Evolutionary conservation across 1,284 basidiomycete genomes (phyloP).

Genomic region (Apiotrichum brassicae): DNA sequence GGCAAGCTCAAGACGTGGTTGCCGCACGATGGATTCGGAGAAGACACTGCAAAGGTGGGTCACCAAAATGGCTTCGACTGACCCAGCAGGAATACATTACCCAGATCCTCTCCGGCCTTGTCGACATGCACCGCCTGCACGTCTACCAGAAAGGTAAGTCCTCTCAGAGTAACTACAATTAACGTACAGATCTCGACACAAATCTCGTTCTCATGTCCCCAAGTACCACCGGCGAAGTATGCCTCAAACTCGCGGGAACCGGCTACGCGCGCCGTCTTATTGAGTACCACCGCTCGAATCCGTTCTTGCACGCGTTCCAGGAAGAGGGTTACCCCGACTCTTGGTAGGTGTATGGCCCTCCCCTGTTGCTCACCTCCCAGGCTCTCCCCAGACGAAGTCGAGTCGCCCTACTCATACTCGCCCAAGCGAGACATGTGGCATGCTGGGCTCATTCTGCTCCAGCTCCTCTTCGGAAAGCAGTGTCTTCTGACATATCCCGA

Average conservation of each 20-base stretch:
- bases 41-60: conserved; percentile 36
- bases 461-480: conserved; percentile 40
- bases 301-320: conserved; percentile 32
- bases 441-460: conserved; percentile 37
- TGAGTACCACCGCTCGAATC: conserved; percentile 46
- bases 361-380: conserved; percentile 13
- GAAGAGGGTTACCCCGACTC: conserved; percentile 34
- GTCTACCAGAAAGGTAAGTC: conserved; percentile 40
- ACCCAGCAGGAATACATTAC: conserved; percentile 33
- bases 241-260: conserved; percentile 39
- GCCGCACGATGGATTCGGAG: conserved; percentile 36
- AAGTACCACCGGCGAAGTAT: conserved; percentile 17
- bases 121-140: conserved; percentile 33
- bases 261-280: conserved; percentile 39
- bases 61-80: neutral
- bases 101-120: conserved; percentile 40
- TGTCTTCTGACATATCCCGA: conserved; percentile 33
- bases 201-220: conserved; percentile 33
- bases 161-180: neutral
- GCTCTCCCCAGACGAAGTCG: conserved; percentile 44
- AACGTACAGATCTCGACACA: conserved; percentile 31
- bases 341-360: conserved; percentile 26
- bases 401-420: conserved; percentile 40
- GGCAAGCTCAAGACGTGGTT: conserved; percentile 37
- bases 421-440: conserved; percentile 46